Evolutionary conservation across 2,329 filamentous ascomycete species (phyloP).

Genomic region (Trichophyton benhamiae): DNA sequence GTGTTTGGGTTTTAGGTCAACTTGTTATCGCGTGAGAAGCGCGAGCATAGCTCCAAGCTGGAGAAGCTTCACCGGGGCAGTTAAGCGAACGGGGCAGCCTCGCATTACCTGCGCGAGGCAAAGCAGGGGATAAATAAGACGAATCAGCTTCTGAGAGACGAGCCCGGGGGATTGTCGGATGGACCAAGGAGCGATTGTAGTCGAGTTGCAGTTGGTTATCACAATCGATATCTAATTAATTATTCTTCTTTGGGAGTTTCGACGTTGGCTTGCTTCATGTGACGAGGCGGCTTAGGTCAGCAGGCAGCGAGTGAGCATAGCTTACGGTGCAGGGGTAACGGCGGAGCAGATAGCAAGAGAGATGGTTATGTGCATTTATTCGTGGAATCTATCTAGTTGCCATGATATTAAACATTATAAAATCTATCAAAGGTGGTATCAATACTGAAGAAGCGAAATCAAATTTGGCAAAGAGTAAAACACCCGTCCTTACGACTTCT

Average conservation of each 20-base stretch:
- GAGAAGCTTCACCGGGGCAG: background rate
- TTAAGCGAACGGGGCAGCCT: background rate
- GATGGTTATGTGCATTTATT: background rate
- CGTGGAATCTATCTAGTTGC: background rate
- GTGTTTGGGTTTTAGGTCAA: background rate
- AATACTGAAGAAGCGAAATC: constrained; percentile 2
- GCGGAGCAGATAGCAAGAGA: too few relatives aligned
- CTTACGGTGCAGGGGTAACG: too few relatives aligned
- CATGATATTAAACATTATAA: constrained; percentile 3
- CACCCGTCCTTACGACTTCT: background rate
- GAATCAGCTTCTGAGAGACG: background rate
- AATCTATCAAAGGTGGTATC: constrained; percentile 1
- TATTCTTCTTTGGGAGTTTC: background rate
- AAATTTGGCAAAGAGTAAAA: background rate
- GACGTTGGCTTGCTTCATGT: background rate
- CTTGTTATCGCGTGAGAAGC: constrained; percentile 3
- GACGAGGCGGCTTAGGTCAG: background rate
- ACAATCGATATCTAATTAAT: too few relatives aligned
- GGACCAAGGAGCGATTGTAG: background rate
- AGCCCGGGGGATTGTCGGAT: background rate
- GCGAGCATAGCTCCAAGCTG: constrained; percentile 1
- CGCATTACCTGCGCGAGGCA: background rate
- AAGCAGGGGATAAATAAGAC: background rate
- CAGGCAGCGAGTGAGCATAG: background rate
- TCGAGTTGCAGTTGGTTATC: background rate